These are phyloP conservation scores for Trametes punicea DNA, from an alignment of 768 basidiomycete species.

Conservation along the genomic window DNA sequence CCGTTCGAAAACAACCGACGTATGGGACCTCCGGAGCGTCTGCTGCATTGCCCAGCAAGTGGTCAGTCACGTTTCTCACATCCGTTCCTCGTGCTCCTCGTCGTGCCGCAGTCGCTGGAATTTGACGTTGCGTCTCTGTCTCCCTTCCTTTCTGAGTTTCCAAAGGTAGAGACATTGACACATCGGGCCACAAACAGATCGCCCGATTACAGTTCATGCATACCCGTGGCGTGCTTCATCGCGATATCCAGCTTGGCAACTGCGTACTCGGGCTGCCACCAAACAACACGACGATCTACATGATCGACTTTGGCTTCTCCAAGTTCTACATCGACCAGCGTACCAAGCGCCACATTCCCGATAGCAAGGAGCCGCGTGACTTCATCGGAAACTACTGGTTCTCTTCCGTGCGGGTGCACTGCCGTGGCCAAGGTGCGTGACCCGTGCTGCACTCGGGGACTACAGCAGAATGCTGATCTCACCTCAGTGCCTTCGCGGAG, in stretches of 20 bases:
- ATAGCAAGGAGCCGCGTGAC: slow-evolving; percentile 62
- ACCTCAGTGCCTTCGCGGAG: slow-evolving; percentile 67
- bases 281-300: slow-evolving; percentile 60
- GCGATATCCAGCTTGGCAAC: slow-evolving; percentile 80
- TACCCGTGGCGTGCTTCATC: slow-evolving; percentile 64
- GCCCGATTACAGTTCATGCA: slow-evolving; percentile 75
- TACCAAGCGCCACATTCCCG: slow-evolving; percentile 67
- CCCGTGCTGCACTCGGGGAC: not conserved
- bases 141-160: not conserved
- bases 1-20: slow-evolving; percentile 50
- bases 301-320: slow-evolving; percentile 87
- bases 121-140: not conserved
- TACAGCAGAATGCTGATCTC: not conserved
- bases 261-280: slow-evolving; percentile 62
- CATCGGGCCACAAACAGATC: slow-evolving; percentile 43
- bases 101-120: not conserved
- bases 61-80: slow-evolving; percentile 39
- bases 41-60: slow-evolving; percentile 76
- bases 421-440: slow-evolving; percentile 63
- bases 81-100: not conserved
- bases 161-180: not conserved
- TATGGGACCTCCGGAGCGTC: slow-evolving; percentile 67
- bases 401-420: slow-evolving; percentile 73
- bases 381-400: slow-evolving; percentile 89
- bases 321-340: slow-evolving; percentile 69